These are phyloP conservation scores for Fonsecaea nubica DNA, from an alignment of 2,329 filamentous ascomycete species.

Conservation along the genomic window DNA sequence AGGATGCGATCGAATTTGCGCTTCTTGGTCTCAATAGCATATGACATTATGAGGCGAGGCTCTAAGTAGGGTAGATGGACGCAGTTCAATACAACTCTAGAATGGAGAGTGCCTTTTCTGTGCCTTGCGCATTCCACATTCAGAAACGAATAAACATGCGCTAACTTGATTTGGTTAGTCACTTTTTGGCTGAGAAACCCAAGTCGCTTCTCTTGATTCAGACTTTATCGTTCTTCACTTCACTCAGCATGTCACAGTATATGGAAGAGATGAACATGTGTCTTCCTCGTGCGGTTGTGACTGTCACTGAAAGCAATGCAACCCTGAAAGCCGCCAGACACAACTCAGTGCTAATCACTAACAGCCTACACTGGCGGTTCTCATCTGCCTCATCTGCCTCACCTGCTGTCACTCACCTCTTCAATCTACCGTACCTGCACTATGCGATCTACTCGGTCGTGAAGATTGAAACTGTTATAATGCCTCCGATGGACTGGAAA, in stretches of 20 bases:
- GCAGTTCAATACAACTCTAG: not conserved
- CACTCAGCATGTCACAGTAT: not conserved
- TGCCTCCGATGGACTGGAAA: not conserved
- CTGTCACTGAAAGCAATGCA: not conserved
- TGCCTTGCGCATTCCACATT: not conserved
- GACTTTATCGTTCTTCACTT: not conserved
- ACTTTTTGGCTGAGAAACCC: not conserved
- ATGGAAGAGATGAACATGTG: not conserved
- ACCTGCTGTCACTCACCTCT: not conserved
- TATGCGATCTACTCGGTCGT: not conserved
- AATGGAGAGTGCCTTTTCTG: not conserved
- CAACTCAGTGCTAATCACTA: not conserved
- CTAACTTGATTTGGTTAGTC: slow-evolving; percentile 6
- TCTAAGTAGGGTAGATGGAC: not conserved
- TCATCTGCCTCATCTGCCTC: not conserved
- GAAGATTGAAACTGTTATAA: not conserved
- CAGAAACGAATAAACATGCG: slow-evolving; percentile 12
- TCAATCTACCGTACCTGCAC: not conserved
- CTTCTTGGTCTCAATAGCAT: slow-evolving; percentile 55
- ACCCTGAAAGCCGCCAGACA: not conserved
- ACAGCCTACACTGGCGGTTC: not conserved
- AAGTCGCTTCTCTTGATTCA: not conserved
- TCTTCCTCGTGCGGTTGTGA: not conserved
- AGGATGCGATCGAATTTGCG: slow-evolving; percentile 56
- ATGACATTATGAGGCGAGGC: slow-evolving; percentile 39